Percentiles rank a stretch among this genome's conserved stretches.
These are phyloP conservation scores for Pisolithus marmoratus DNA, from an alignment of 768 basidiomycete genomes.

Conservation along the genomic window DNA sequence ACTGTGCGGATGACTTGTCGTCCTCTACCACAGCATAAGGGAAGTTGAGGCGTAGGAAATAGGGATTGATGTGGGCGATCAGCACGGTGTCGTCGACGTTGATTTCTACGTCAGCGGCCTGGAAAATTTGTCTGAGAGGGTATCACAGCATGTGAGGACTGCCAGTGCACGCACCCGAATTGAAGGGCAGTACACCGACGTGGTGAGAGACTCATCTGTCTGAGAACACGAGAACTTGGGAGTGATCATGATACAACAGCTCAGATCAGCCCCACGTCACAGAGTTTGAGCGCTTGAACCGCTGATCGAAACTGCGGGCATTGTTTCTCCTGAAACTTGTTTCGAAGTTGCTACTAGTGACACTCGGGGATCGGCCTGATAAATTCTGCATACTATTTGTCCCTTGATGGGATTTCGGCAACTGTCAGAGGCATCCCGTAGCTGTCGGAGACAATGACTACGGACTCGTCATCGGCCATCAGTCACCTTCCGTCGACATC, in stretches of 20 bases:
- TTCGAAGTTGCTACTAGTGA: too few relatives aligned
- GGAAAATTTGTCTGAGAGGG: constrained; percentile 16
- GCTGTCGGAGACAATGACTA: too few relatives aligned
- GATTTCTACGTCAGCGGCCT: constrained; percentile 82
- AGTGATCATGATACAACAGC: constrained; percentile 53
- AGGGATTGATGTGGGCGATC: constrained; percentile 75
- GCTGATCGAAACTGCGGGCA: background rate
- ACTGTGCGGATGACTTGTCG: constrained; percentile 58
- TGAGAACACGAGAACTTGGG: constrained; percentile 70
- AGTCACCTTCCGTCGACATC: too few relatives aligned
- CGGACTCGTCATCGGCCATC: too few relatives aligned
- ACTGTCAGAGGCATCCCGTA: too few relatives aligned
- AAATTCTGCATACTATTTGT: too few relatives aligned
- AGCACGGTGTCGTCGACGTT: constrained; percentile 66
- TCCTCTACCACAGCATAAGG: constrained; percentile 61
- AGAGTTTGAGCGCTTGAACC: background rate
- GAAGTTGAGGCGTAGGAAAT: constrained; percentile 78
- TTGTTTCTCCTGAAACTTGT: too few relatives aligned
- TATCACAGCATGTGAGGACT: background rate
- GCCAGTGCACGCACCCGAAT: constrained; percentile 48
- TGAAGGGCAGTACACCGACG: constrained; percentile 66
- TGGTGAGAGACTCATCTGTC: constrained; percentile 45
- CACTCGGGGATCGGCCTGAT: too few relatives aligned
- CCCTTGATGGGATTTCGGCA: too few relatives aligned
- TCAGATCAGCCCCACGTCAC: background rate